A percentile compares a stretch with the other conserved stretches of the same genome.
Conservation (phyloP, 345 rosid genomes). For the Gossypioides kirkii region DNA sequence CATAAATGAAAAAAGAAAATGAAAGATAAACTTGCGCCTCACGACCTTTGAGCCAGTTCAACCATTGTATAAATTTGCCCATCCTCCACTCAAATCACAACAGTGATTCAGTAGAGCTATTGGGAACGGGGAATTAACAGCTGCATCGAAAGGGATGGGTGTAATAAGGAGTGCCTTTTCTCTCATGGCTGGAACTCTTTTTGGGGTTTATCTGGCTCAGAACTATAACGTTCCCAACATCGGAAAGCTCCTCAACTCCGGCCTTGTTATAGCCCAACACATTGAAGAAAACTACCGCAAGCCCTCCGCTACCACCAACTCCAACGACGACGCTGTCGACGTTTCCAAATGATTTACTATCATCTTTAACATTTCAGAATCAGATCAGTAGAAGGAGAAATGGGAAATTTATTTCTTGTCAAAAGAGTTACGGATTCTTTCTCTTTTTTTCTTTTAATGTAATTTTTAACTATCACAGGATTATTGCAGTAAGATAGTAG, state of each 20-base stretch:
- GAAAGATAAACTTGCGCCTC: too few species aligned
- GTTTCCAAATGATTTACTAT: not conserved
- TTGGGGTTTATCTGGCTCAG: constrained; percentile 39
- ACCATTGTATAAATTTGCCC: too few species aligned
- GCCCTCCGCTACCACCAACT: not conserved
- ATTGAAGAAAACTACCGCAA: constrained; percentile 29
- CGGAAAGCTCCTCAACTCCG: constrained; percentile 19
- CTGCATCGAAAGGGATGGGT: constrained; percentile 25
- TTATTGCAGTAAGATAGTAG: not conserved
- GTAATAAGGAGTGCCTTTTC: constrained; percentile 25
- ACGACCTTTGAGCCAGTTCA: too few species aligned
- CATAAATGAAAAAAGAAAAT: too few species aligned
- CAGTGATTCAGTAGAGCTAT: too few species aligned
- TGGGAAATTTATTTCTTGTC: not conserved
- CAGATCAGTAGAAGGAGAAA: not conserved
- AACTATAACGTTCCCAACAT: constrained; percentile 29
- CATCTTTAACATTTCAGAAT: not conserved
- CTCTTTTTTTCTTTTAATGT: not conserved
- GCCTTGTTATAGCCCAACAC: constrained; percentile 25
- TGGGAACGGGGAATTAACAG: too few species aligned
- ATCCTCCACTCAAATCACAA: too few species aligned
- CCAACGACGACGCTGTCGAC: not conserved
- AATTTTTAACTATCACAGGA: not conserved
- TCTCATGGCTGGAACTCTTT: constrained; percentile 31
- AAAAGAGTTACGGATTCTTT: not conserved